phyloP scores from a whole-genome alignment of 306 rosid genomes.

The Cercis canadensis region DNA sequence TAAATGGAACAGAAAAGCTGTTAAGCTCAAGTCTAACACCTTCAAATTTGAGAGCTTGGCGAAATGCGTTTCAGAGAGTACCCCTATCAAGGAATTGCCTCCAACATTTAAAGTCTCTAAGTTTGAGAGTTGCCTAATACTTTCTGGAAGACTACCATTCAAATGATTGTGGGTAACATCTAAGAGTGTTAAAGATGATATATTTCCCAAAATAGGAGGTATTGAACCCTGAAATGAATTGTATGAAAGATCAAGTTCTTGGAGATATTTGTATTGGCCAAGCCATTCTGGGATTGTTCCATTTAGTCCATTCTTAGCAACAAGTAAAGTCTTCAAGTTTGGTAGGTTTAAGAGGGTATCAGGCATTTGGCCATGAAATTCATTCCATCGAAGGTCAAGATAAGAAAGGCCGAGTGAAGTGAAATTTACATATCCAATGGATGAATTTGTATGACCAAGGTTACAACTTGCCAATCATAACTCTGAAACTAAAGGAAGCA shows the following conservation, averaged over 20 bases:
- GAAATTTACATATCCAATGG: too few species aligned
- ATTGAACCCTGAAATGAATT: slow-evolving; percentile 43
- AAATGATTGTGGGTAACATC: not conserved
- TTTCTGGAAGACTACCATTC: slow-evolving; percentile 7
- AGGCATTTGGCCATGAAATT: slow-evolving; percentile 5
- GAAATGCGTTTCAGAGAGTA: not conserved
- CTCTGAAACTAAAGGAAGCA: too few species aligned
- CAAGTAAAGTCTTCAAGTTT: not conserved
- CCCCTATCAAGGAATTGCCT: not conserved
- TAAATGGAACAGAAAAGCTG: slow-evolving; percentile 17
- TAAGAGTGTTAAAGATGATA: not conserved
- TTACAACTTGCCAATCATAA: too few species aligned
- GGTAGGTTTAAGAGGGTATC: not conserved
- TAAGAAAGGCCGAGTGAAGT: too few species aligned
- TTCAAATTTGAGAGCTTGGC: not conserved
- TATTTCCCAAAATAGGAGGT: slow-evolving; percentile 45
- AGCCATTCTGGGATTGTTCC: slow-evolving; percentile 33
- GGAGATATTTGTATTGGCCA: slow-evolving; percentile 33
- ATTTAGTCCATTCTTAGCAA: not conserved
- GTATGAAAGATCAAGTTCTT: slow-evolving; percentile 10
- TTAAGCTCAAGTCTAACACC: not conserved
- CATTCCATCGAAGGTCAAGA: slow-evolving; percentile 2
- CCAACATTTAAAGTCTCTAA: not conserved
- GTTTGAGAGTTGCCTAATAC: not conserved
- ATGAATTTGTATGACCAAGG: too few species aligned